Evolutionary conservation across 2,329 filamentous ascomycete species (phyloP), one percentile per base, ranked within the genome.

Genomic region (Amauroascus niger): DNA sequence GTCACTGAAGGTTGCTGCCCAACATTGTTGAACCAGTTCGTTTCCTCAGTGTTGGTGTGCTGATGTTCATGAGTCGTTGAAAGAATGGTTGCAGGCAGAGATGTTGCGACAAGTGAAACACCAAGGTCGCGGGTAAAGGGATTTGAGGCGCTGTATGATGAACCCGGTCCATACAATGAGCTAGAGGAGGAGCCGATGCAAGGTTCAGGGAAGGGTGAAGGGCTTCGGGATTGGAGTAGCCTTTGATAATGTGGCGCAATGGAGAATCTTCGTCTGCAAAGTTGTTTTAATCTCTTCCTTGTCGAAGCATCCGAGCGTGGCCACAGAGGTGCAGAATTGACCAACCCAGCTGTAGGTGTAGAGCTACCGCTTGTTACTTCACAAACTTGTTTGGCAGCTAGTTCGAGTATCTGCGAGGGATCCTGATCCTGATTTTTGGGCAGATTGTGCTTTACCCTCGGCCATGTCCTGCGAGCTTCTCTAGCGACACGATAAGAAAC

Each of bases 231-330:
- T 57, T 77, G 74, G 57, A 84, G 71, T 60, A 84, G 72, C 56
- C 81, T 76, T 63, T 83, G 79, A 63, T 84, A 84, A 61, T 84
- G 80, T 18, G 80, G 79, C 33, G 80, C 77, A 48, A 84, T 76
- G 6, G 75, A 79, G 54, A 81, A 79, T 62, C 81, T 81, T 58
- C 76, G 73, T 64, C 79, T 81, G 65, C 80, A 82, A 14, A 84
- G 67, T 47, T 78, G 70, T 58, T 82, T 78, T 22, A 84, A 67
- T 57, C 80, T 72, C 58, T 75, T 74, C 52, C 81, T 72, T 16
- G 79, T 82, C 22, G 79, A 77, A 47, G 78, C 73, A 61, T 82
- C 79, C 1, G 76, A 78, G 49, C 72, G 74, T 35, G 81, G 80
- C 76, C 79, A 84, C 35, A 70, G 62, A 24, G 70, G 62, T 57